These are phyloP conservation scores for Pichia californica DNA, from an alignment of 805 yeast species.

Conservation along the genomic window DNA sequence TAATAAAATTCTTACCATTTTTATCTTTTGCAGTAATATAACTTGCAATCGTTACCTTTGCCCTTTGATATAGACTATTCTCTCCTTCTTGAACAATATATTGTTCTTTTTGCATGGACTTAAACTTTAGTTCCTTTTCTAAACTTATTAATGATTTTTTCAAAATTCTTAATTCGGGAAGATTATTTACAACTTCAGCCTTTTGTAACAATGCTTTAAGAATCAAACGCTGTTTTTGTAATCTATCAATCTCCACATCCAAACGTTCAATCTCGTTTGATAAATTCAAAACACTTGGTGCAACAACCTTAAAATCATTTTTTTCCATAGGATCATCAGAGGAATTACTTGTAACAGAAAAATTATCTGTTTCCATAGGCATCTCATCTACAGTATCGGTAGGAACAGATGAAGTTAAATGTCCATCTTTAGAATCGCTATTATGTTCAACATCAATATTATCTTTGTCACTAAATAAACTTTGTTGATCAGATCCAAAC, in stretches of 20 bases:
- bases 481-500: conserved; percentile 23
- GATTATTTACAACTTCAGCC: conserved; percentile 79
- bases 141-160: conserved; percentile 61
- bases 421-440: no score
- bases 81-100: conserved; percentile 78
- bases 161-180: conserved; percentile 60
- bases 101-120: conserved; percentile 73
- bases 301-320: conserved; percentile 39
- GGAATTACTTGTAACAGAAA: neutral
- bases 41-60: conserved; percentile 47
- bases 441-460: no score
- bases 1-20: conserved; percentile 51
- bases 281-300: conserved; percentile 62
- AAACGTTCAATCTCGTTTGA: conserved; percentile 62
- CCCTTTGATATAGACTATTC: conserved; percentile 65
- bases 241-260: conserved; percentile 47
- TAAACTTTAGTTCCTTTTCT: conserved; percentile 63
- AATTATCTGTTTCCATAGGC: no score
- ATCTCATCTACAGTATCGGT: no score
- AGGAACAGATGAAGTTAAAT: no score
- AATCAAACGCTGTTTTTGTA: conserved; percentile 57
- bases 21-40: conserved; percentile 48
- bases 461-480: conserved; percentile 13
- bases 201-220: conserved; percentile 64
- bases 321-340: conserved; percentile 4